Conservation (phyloP, 2,329 filamentous ascomycete genomes). For the Colletotrichum sp. region DNA sequence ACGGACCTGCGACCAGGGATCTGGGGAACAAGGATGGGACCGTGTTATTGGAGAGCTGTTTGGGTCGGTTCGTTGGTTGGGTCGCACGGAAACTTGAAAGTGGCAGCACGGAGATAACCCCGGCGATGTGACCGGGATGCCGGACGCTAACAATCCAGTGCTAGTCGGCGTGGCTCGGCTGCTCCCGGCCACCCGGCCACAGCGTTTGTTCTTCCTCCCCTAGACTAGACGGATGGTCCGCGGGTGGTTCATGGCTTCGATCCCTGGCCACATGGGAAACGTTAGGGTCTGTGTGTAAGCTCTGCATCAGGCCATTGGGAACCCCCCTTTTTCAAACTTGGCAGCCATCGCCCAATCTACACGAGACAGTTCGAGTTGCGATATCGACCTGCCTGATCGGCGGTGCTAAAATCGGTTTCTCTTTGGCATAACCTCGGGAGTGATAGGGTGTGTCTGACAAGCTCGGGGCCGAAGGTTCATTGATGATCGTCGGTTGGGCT, state of each 20-base stretch:
- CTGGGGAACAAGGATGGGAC: neutral
- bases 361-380: neutral
- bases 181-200: neutral
- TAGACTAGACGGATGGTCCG: neutral
- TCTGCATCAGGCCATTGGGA: neutral
- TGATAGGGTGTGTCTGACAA: neutral
- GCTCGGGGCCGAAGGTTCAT: neutral
- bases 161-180: neutral
- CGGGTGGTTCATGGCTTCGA: neutral
- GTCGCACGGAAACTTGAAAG: neutral
- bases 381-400: neutral
- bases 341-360: neutral
- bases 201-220: neutral
- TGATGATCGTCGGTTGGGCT: neutral
- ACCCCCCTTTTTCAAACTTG: neutral
- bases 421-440: neutral
- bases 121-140: neutral
- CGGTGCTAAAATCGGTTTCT: neutral
- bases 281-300: neutral
- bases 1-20: slow-evolving; percentile 5
- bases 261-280: neutral
- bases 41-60: neutral
- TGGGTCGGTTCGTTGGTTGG: neutral
- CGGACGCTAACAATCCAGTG: neutral
- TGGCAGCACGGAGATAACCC: neutral